Percentiles rank a stretch among this genome's conserved stretches.
phyloP scores from a whole-genome alignment of 1,284 basidiomycete genomes.

The Tilletiopsis washingtonensis region DNA sequence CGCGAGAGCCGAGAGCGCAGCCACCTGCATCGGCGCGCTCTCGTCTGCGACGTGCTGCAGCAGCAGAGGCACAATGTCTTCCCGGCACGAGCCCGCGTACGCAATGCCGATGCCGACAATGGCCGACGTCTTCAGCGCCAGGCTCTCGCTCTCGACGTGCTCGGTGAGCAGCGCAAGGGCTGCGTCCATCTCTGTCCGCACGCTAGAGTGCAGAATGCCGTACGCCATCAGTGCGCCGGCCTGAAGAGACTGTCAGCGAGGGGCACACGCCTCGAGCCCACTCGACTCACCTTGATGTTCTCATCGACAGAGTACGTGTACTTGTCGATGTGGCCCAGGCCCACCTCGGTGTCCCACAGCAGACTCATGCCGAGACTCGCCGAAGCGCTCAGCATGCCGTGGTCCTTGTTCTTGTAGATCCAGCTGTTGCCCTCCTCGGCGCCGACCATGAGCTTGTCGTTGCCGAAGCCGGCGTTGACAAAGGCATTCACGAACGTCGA shows the following conservation, averaged over 20 bases:
- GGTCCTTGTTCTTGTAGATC: conserved; percentile 99
- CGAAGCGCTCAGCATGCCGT: conserved; percentile 95
- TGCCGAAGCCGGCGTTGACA: conserved; percentile 96
- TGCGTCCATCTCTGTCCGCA: conserved; percentile 88
- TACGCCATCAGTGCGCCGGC: conserved; percentile 88
- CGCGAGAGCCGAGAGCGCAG: conserved; percentile 73
- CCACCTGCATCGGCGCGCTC: conserved; percentile 71
- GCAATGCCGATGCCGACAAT: conserved; percentile 71
- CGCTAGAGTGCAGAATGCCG: conserved; percentile 80
- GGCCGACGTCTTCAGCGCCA: conserved; percentile 74
- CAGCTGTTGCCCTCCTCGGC: conserved; percentile 93
- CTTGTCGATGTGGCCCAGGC: conserved; percentile 90
- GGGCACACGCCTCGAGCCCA: conserved; percentile 50
- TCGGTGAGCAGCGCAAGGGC: conserved; percentile 85
- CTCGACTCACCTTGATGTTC: conserved; percentile 94
- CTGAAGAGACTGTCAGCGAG: background rate
- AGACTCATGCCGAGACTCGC: conserved; percentile 87
- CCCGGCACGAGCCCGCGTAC: conserved; percentile 83
- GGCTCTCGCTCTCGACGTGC: conserved; percentile 79
- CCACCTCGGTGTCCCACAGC: conserved; percentile 93
- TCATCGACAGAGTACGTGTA: conserved; percentile 96
- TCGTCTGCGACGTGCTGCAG: conserved; percentile 43
- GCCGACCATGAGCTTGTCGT: conserved; percentile 95
- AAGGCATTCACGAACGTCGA: conserved; percentile 98
- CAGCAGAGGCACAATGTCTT: conserved; percentile 59